These are phyloP conservation scores for Rhodotorula kratochvilovae DNA, from an alignment of 768 basidiomycete genomes.

Conservation along the genomic window DNA sequence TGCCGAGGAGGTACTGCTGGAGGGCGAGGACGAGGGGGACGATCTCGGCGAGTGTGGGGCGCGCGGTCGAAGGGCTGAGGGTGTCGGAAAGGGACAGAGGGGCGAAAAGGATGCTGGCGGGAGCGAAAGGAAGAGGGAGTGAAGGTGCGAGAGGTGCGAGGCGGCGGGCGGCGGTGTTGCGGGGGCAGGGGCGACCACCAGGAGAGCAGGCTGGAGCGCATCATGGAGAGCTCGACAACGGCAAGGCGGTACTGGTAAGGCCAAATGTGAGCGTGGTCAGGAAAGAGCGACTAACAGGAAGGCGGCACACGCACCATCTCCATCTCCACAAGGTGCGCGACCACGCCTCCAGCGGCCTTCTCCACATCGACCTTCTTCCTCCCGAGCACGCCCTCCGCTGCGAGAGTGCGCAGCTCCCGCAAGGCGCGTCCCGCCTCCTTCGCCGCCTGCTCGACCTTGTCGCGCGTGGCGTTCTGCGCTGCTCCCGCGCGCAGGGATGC, in stretches of 20 bases:
- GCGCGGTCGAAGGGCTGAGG: neutral
- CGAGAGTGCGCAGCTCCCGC: slow-evolving; percentile 50
- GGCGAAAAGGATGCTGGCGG: slow-evolving; percentile 20
- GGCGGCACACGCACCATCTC: slow-evolving; percentile 60
- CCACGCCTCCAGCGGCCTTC: slow-evolving; percentile 63
- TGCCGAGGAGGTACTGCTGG: slow-evolving; percentile 28
- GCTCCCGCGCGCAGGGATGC: slow-evolving; percentile 38
- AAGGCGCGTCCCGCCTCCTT: slow-evolving; percentile 50
- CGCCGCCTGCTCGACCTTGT: slow-evolving; percentile 16
- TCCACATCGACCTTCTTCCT: slow-evolving; percentile 62
- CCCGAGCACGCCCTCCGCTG: slow-evolving; percentile 20
- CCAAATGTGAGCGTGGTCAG: neutral
- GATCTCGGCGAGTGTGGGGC: slow-evolving; percentile 12
- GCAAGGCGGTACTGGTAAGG: slow-evolving; percentile 26
- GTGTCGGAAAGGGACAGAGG: slow-evolving; percentile 27
- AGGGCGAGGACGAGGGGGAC: slow-evolving; percentile 28
- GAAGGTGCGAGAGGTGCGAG: slow-evolving; percentile 8
- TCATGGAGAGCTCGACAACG: slow-evolving; percentile 12
- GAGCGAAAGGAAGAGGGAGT: slow-evolving; percentile 14
- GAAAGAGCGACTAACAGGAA: slow-evolving; percentile 45
- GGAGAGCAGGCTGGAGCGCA: slow-evolving; percentile 27
- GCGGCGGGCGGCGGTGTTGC: slow-evolving; percentile 37
- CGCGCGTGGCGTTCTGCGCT: slow-evolving; percentile 41
- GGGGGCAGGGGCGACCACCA: slow-evolving; percentile 47
- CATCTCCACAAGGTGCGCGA: slow-evolving; percentile 63